Evolutionary conservation across 305 asterid species (phyloP), one percentile per base, ranked within the genome.

Genomic region (Rubia tinctorum): DNA sequence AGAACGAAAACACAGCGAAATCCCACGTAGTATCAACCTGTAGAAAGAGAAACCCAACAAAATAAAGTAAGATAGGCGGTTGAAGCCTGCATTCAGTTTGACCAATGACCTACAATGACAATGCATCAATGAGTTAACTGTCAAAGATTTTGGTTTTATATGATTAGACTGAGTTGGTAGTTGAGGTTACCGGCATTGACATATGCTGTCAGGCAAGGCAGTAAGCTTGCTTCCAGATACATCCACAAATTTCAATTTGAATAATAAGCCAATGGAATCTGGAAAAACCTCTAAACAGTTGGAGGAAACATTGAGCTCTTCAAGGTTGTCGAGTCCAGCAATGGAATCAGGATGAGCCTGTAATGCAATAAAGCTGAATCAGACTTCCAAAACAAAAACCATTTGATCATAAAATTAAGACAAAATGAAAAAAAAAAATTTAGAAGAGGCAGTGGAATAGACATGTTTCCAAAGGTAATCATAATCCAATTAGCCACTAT

Each of bases 151-250:
- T 30, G 34, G 53, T 18, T 20, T 53, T 6, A 34, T 27, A 60
- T 44, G 44, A 47, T 60, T 15, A 23, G 34, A 65, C 56, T 62
- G 39, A 25, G 20, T 51, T 51, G 39, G 25, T 2, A 22, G 43
- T 44, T 20, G 44, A 14, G 40, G 23, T 66, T 63, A 73, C 99
- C 96, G 87, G 98, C 99, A 95, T 43, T 88, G 96, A 75, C 86
- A 92, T 73, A 95, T 89, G 85, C 97, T 88, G 84, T 95, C 97
- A 12, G 99, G 96, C 80, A 95, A 88, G 72, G 91, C 80, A 42
- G 76, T 76, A 59, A 95, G 96, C 84, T 85, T 87, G 90, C 92
- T 95, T 43, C 89, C 82, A 10, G 98, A 95, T 65, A 89, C 84
- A 81, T 95, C 85, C 65, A 95, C 74, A 77, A 86, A 67, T 79